phyloP scores from a whole-genome alignment of 768 basidiomycete species.

The Leccinum boreale region DNA sequence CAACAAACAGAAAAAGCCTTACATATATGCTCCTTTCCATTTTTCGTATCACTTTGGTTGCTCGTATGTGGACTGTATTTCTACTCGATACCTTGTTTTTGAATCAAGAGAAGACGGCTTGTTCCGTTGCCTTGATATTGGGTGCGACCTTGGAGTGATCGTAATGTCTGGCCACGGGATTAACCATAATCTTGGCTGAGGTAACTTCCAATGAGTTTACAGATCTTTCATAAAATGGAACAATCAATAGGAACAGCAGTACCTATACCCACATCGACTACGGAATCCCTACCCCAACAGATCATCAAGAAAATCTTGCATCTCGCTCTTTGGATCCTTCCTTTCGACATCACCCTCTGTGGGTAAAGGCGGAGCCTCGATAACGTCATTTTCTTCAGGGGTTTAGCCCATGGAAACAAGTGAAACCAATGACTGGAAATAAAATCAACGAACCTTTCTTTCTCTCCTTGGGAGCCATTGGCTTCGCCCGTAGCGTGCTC shows the following conservation, averaged over 20 bases:
- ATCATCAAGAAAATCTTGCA: conserved; percentile 75
- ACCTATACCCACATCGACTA: neutral
- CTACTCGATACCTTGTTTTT: neutral
- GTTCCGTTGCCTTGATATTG: neutral
- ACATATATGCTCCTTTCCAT: neutral
- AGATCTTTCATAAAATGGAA: neutral
- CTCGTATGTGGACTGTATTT: conserved; percentile 2
- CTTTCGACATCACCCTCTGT: conserved; percentile 27
- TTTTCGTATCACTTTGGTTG: conserved; percentile 3
- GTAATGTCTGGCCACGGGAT: neutral
- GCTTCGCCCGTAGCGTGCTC: conserved; percentile 41
- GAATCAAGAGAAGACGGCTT: neutral
- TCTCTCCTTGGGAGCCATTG: conserved; percentile 32
- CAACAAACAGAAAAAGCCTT: neutral
- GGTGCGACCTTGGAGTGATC: neutral
- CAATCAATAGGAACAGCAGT: neutral
- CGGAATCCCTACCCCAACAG: conserved; percentile 39
- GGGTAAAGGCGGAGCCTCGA: conserved; percentile 57
- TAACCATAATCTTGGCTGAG: neutral
- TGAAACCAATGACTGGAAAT: neutral
- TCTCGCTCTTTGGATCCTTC: conserved; percentile 48
- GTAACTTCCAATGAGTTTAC: neutral
- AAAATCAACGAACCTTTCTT: conserved; percentile 34
- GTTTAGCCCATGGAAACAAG: neutral
- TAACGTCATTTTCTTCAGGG: conserved; percentile 28